Conservation (phyloP, 257 asterid genomes). For the Solanum paucissectum region DNA sequence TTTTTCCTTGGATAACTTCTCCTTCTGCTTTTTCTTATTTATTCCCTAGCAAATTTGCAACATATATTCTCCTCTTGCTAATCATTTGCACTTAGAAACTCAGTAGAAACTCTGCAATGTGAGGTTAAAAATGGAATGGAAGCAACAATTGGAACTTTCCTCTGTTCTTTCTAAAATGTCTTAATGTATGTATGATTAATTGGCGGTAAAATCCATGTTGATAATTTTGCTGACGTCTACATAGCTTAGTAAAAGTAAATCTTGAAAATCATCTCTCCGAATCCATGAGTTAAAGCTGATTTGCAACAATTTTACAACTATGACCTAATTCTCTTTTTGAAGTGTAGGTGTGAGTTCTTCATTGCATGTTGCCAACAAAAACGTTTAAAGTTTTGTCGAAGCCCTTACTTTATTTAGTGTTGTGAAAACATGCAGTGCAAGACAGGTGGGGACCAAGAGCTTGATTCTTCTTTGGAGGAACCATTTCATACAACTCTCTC, state of each 20-base stretch:
- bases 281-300: background rate
- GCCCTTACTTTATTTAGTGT: constrained; percentile 2
- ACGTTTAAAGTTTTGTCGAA: background rate
- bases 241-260: background rate
- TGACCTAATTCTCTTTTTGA: background rate
- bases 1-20: background rate
- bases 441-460: constrained; percentile 9
- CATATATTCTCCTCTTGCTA: background rate
- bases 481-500: constrained; percentile 42
- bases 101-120: background rate
- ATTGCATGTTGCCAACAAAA: background rate
- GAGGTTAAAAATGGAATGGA: background rate
- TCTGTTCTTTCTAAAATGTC: background rate
- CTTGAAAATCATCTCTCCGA: background rate
- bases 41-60: background rate
- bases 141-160: background rate
- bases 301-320: background rate
- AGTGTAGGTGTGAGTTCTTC: background rate
- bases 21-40: background rate
- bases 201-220: background rate
- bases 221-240: background rate
- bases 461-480: constrained; percentile 20
- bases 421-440: constrained; percentile 24
- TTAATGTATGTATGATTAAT: background rate
- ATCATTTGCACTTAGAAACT: background rate